phyloP scores from a whole-genome alignment of 208 protist species.

The Kentomonas sorsogonicus region DNA sequence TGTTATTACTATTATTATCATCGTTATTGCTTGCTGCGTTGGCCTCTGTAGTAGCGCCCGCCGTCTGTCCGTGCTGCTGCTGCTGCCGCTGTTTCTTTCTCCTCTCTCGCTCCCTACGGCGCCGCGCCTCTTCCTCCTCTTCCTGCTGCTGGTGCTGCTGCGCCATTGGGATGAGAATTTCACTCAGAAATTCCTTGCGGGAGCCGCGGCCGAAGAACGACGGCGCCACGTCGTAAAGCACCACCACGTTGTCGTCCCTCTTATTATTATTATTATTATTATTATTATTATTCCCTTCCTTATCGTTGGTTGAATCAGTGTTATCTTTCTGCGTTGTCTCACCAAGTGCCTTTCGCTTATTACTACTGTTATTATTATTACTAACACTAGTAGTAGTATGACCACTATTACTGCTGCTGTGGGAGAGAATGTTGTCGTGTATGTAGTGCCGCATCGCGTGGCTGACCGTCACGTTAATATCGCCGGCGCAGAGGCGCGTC shows the following conservation, averaged over 20 bases:
- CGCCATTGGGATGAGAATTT: constrained; percentile 43
- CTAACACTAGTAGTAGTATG: constrained; percentile 2
- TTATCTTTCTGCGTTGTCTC: no score
- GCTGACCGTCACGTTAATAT: constrained; percentile 81
- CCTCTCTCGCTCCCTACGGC: constrained; percentile 50
- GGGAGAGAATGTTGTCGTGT: neutral
- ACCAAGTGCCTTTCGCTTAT: no score
- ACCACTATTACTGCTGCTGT: neutral
- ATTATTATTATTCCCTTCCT: constrained; percentile 5
- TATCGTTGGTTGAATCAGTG: no score
- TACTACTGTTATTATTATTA: neutral
- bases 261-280: neutral
- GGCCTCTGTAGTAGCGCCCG: neutral
- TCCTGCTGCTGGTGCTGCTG: constrained; percentile 5
- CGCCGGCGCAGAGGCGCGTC: constrained; percentile 44
- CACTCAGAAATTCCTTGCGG: constrained; percentile 34
- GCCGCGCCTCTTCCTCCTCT: constrained; percentile 28
- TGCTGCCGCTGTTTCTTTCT: constrained; percentile 13
- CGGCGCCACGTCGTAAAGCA: constrained; percentile 73
- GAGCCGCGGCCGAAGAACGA: constrained; percentile 56
- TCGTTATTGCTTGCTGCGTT: neutral
- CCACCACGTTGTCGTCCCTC: constrained; percentile 20
- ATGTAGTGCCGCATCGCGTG: constrained; percentile 54
- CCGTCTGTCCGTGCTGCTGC: neutral
- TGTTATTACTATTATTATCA: neutral